phyloP scores from a whole-genome alignment of 202 grass and related monocot genomes.

The Elaeis oleifera region DNA sequence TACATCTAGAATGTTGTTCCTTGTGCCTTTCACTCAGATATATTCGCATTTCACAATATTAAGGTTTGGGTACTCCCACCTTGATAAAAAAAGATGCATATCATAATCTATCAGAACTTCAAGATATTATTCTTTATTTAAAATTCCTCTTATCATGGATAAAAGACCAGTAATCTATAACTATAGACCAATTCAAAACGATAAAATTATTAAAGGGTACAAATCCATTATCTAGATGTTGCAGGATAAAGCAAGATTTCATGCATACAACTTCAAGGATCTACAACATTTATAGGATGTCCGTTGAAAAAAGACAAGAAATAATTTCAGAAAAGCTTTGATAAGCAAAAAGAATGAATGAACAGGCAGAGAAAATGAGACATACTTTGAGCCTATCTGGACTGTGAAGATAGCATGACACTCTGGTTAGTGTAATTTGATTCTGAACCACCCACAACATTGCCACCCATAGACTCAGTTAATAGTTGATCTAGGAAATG shows the following conservation, averaged over 20 bases:
- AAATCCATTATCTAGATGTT: background rate
- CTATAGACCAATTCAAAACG: too few relatives aligned
- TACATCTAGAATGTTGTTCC: too few relatives aligned
- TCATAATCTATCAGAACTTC: too few relatives aligned
- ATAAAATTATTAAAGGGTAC: too few relatives aligned
- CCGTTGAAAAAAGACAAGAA: background rate
- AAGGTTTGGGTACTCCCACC: too few relatives aligned
- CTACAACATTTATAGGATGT: background rate
- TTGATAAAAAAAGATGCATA: too few relatives aligned
- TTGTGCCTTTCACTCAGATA: too few relatives aligned
- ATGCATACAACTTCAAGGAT: background rate
- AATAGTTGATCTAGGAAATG: slow-evolving; percentile 42
- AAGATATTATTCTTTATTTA: too few relatives aligned
- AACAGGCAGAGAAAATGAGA: background rate
- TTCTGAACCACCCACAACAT: slow-evolving; percentile 21
- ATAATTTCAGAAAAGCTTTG: background rate
- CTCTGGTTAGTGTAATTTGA: slow-evolving; percentile 28
- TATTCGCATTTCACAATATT: too few relatives aligned
- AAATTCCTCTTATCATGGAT: too few relatives aligned
- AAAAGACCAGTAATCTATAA: too few relatives aligned
- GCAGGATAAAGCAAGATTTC: background rate
- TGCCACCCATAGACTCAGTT: slow-evolving; percentile 35
- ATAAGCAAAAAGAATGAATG: slow-evolving; percentile 12
- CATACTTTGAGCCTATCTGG: slow-evolving; percentile 39
- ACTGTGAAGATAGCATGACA: slow-evolving; percentile 27